Conservation (phyloP, 306 rosid species). For the Cucumis hystrix region DNA sequence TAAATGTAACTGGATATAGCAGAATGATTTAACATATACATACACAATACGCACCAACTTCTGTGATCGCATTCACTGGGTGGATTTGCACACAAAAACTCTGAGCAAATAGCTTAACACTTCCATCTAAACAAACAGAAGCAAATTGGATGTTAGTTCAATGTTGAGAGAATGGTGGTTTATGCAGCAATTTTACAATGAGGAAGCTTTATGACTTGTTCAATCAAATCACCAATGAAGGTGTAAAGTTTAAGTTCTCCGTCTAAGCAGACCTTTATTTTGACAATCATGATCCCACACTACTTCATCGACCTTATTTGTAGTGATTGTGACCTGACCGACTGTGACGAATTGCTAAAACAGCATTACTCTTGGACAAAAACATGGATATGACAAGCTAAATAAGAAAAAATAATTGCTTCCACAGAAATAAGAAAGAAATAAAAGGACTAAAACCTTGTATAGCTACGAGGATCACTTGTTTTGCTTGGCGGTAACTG, state of each 20-base stretch:
- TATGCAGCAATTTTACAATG: neutral
- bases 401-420: neutral
- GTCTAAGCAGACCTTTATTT: neutral
- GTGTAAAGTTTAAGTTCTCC: neutral
- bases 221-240: neutral
- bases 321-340: neutral
- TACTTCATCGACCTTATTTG: neutral
- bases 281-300: neutral
- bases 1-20: neutral
- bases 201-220: neutral
- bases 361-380: neutral
- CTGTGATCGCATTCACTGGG: neutral
- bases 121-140: constrained; percentile 6
- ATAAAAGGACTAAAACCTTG: neutral
- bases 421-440: neutral
- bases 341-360: neutral
- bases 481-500: constrained; percentile 56
- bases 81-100: neutral
- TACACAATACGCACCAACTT: neutral
- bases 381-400: neutral
- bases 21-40: neutral
- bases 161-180: neutral
- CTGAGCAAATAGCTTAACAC: neutral
- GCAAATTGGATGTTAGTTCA: neutral
- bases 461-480: constrained; percentile 9